These are phyloP conservation scores for Sequoiadendron giganteum DNA, from an alignment of 75 land plant species.

Conservation along the genomic window DNA sequence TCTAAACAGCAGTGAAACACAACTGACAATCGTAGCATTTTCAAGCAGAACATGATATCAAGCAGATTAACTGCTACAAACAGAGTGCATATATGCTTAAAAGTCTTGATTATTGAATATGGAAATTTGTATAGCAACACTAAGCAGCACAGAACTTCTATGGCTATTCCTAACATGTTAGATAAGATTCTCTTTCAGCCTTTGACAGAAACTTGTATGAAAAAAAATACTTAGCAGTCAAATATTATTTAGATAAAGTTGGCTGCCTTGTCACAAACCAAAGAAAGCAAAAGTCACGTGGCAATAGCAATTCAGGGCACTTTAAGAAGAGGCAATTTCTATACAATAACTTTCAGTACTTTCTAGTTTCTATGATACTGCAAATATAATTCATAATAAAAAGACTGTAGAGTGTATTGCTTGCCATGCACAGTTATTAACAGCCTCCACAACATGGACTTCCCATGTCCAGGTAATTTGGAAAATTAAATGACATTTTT, in stretches of 20 bases:
- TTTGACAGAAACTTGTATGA: neutral
- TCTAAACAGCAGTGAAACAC: too few species aligned
- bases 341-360: neutral
- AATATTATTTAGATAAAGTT: neutral
- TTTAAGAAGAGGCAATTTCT: neutral
- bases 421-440: neutral
- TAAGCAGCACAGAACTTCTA: neutral
- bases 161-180: neutral
- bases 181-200: neutral
- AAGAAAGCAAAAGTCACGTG: neutral
- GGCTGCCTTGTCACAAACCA: neutral
- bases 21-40: too few species aligned
- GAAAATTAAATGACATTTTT: neutral
- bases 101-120: too few species aligned
- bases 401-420: neutral
- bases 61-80: too few species aligned
- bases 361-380: neutral
- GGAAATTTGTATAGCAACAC: neutral
- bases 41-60: too few species aligned
- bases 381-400: neutral
- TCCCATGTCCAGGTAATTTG: neutral
- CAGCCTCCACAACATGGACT: neutral
- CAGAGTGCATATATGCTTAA: too few species aligned
- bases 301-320: neutral
- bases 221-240: neutral